These are phyloP conservation scores for Vitis hybrid DNA, from an alignment of 177 flowering plant species.

Conservation along the genomic window DNA sequence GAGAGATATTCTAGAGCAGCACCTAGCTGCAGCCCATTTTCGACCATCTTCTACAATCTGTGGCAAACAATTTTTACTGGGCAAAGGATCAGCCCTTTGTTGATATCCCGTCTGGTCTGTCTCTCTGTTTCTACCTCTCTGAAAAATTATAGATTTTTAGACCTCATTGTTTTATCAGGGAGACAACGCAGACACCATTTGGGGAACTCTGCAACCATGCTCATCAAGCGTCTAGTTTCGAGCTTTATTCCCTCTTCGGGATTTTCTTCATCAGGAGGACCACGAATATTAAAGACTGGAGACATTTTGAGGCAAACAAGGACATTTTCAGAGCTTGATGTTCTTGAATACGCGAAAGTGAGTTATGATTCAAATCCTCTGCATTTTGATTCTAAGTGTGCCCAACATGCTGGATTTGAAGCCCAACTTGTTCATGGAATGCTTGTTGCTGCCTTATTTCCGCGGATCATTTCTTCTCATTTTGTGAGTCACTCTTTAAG, in stretches of 20 bases:
- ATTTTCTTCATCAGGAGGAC: conserved; percentile 28
- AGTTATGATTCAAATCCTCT: conserved; percentile 67
- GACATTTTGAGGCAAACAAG: conserved; percentile 49
- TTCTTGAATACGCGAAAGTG: conserved; percentile 55
- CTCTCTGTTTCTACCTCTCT: no score
- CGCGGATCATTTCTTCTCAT: conserved; percentile 68
- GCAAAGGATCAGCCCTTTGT: no score
- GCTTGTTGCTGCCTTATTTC: conserved; percentile 85
- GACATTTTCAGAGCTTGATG: conserved; percentile 49
- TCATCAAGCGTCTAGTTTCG: conserved; percentile 22
- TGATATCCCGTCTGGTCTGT: no score
- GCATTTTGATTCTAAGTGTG: conserved; percentile 59
- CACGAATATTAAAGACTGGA: conserved; percentile 45
- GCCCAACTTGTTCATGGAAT: conserved; percentile 80
- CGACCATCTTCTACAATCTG: no score
- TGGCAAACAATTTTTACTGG: no score
- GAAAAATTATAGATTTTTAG: no score
- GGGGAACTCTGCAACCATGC: conserved; percentile 11
- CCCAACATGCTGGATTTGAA: conserved; percentile 58
- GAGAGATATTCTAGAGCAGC: no score
- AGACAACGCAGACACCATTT: neutral
- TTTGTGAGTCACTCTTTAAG: conserved; percentile 48
- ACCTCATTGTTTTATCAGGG: no score
- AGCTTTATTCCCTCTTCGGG: conserved; percentile 12
- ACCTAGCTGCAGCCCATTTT: no score